These are phyloP conservation scores for Penicillium capsulatum DNA, from an alignment of 2,329 filamentous ascomycete genomes.

Conservation along the genomic window DNA sequence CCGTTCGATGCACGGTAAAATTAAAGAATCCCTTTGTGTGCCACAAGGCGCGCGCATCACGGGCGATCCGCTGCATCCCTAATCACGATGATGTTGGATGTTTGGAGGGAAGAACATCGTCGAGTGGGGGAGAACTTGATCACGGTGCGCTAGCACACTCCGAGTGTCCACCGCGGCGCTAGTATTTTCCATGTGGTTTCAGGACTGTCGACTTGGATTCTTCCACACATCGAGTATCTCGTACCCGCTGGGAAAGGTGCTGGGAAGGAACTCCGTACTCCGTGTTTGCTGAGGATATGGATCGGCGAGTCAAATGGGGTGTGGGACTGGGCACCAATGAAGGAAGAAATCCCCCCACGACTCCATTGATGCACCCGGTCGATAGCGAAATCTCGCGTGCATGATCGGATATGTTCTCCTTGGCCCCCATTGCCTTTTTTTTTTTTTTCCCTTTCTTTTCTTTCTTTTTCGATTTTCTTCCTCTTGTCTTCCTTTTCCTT, in stretches of 20 bases:
- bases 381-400: constrained; percentile 13
- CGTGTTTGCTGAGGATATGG: too few relatives aligned
- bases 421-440: not conserved
- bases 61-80: constrained; percentile 5
- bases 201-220: constrained; percentile 1
- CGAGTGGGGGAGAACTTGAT: constrained; percentile 1
- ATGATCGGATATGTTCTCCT: constrained; percentile 20
- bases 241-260: not conserved
- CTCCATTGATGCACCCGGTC: constrained; percentile 9
- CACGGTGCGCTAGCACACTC: constrained; percentile 6
- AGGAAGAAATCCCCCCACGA: not conserved
- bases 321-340: constrained; percentile 20
- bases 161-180: constrained; percentile 9
- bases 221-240: constrained; percentile 13
- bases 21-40: constrained; percentile 17
- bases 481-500: not conserved
- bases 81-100: not conserved
- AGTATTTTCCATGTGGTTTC: too few relatives aligned
- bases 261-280: too few relatives aligned
- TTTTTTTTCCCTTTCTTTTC: constrained; percentile 3
- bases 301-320: too few relatives aligned
- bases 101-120: constrained; percentile 3
- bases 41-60: constrained; percentile 17
- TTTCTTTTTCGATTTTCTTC: not conserved
- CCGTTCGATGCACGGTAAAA: constrained; percentile 15